Base-by-base conservation (phyloP, 495 filamentous ascomycete genomes). In the Penicillium cosmopolitanum region DNA sequence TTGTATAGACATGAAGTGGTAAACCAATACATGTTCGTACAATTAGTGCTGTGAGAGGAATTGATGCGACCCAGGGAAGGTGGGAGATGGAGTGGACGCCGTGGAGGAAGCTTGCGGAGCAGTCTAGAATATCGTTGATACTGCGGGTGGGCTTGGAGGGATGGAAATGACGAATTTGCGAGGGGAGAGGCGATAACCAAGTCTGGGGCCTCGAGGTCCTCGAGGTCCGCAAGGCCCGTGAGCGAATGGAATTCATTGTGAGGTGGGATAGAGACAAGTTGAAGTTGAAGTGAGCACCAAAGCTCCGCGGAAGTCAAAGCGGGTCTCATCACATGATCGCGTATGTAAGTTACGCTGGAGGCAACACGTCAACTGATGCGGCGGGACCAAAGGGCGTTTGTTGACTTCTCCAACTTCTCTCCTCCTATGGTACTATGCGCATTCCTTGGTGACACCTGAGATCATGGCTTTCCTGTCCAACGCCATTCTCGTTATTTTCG, bases 11-110 rank as follows among this genome's bases (percentile, higher is more conserved):
- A 18, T 81, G 73, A 3, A 89, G 58, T 0, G 89, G 90, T 4
- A 87, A 65, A 43, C 85, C 84, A 63, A 88, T 66, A 34, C 76
- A 51, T 33, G 80, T 75, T 55, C 87, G 86, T 50, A 94, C 74
- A 48, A 83, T 38, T 3, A 92, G 53, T 2, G 91, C 89, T 1
- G 89, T 79, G 54, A 90, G 77, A 0, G 92, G 92, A 53, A 96
- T 83, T 25, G 85, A 81, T 9, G 83, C 64, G 50, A 71, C 85
- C 92, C 92, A 96, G 59, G 91, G 84, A 3, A 89, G 80, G 47
- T 78, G 75, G 25, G 82, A 84, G 62, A 76, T 13, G 33, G 66
- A 63, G 69, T 95, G 92, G 3, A 93, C 64, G 44, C 72, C 64
- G n/a, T 86, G 74, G 51, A 95, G 75, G 44, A 87, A 65, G 51